phyloP scores from a whole-genome alignment of 129 eudicot genomes.

The Rutidosis leptorrhynchoides region DNA sequence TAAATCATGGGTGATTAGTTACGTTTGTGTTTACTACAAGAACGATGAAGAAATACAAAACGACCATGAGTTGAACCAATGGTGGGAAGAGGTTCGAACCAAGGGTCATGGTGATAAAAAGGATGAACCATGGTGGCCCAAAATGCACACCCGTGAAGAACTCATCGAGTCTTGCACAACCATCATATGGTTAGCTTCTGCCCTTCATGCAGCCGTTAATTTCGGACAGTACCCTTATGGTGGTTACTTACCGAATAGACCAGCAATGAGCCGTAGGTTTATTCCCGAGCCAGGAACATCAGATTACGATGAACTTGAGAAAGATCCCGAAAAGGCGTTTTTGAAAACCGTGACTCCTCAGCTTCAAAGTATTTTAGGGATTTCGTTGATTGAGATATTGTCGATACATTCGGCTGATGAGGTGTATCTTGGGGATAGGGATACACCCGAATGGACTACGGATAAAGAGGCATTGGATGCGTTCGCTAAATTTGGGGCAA shows the following conservation, averaged over 20 bases:
- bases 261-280: conserved; percentile 63
- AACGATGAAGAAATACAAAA: conserved; percentile 36
- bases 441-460: conserved; percentile 58
- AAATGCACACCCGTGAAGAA: conserved; percentile 57
- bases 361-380: conserved; percentile 61
- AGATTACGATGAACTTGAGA: conserved; percentile 55
- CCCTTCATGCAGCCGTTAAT: conserved; percentile 85
- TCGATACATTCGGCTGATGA: conserved; percentile 79
- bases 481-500: conserved; percentile 47
- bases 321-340: conserved; percentile 54
- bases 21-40: conserved; percentile 54
- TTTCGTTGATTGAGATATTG: conserved; percentile 62
- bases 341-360: conserved; percentile 71
- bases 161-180: conserved; percentile 62
- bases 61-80: conserved; percentile 54
- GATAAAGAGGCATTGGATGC: conserved; percentile 49
- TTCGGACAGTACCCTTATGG: conserved; percentile 90
- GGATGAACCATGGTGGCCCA: conserved; percentile 83
- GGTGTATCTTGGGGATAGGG: conserved; percentile 70
- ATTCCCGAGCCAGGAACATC: conserved; percentile 51
- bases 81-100: conserved; percentile 73
- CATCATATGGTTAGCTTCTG: conserved; percentile 80
- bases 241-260: conserved; percentile 74
- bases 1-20: conserved; percentile 64
- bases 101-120: conserved; percentile 82